Base-by-base conservation (phyloP, 1,139 yeast species). In the Wickerhamomyces sp. region DNA sequence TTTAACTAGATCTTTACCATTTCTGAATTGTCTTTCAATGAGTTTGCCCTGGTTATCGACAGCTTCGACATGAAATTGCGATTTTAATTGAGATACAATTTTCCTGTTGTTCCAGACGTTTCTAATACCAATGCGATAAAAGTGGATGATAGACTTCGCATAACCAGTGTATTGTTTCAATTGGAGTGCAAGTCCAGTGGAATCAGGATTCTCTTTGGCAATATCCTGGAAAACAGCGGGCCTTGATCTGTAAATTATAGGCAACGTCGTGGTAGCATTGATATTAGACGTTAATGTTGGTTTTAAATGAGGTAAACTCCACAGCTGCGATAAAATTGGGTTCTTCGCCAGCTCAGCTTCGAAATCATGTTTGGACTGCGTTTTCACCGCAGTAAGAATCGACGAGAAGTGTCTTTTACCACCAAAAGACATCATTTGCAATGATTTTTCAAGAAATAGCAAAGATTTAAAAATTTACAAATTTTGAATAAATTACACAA, bases 101-200 rank as follows among this genome's bases (percentile, higher is more conserved):
- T 52, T 54, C 25, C 56, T 53, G 35, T 72, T 67, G 33, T 63
- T 60, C 78, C 81, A 77, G 1, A 78, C 72, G 48, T 74, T 76
- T 13, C 55, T 48, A 3, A 78, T 64, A 1, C 86, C 87, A 0
- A 57, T 51, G 45, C 72, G 73, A 59, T 78, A 78, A 55, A 80
- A 80, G 3, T 49, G 47, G 26, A 68, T 52, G 36, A 74, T 46
- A 0, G 61, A 45, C 50, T 70, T 72, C 17, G 68, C 74, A 50
- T 66, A 74, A 0, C 60, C 61, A 8, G 56, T 48, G 20, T 56
- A 55, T 48, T 72, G 77, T 41, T 62, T 65, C 20, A 60, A 21
- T 42, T 62, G 63, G 36, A 72, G 52, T 1, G 38, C 13, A 1
- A 54, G 0, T 0, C 63, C 59, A 2, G 40, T 27, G 3, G 46